These are phyloP conservation scores for Daldinia concentrica DNA, from an alignment of 495 filamentous ascomycete species.

Conservation along the genomic window DNA sequence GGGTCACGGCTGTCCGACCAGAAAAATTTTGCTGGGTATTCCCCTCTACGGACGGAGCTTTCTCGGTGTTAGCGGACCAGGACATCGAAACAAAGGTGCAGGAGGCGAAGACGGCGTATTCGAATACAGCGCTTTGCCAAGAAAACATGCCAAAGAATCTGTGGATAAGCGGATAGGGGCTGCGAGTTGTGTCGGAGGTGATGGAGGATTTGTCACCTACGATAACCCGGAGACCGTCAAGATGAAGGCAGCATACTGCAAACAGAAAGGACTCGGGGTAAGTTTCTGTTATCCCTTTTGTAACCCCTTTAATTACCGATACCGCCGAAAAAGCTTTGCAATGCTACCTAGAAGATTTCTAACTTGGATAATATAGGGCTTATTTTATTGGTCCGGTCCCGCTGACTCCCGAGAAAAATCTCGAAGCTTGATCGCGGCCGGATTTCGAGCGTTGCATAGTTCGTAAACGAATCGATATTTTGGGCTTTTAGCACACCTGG, in stretches of 20 bases:
- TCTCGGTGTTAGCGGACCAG: conserved; percentile 68
- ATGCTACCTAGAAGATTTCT: conserved; percentile 5
- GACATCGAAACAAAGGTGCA: conserved; percentile 68
- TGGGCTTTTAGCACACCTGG: background rate
- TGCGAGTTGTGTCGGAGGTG: conserved; percentile 79
- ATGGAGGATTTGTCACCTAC: conserved; percentile 88
- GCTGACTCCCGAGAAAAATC: conserved; percentile 72
- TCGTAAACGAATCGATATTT: conserved; percentile 44
- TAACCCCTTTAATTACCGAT: conserved; percentile 8
- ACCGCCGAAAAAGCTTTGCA: background rate
- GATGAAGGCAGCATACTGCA: conserved; percentile 84
- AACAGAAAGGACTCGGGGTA: conserved; percentile 74
- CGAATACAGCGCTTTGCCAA: conserved; percentile 80
- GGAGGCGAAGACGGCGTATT: conserved; percentile 85
- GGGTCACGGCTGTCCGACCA: conserved; percentile 70
- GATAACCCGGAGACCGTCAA: conserved; percentile 86
- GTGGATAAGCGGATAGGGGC: conserved; percentile 72
- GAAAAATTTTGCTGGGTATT: conserved; percentile 82
- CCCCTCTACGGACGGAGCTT: conserved; percentile 87
- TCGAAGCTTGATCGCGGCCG: conserved; percentile 77
- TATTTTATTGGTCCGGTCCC: conserved; percentile 94
- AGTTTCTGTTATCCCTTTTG: conserved; percentile 31
- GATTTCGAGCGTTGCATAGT: conserved; percentile 75
- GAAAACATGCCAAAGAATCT: conserved; percentile 72
- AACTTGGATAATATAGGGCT: conserved; percentile 57